Base-by-base conservation (phyloP, 176 grass and related monocot genomes). In the Rhynchospora pubera region DNA sequence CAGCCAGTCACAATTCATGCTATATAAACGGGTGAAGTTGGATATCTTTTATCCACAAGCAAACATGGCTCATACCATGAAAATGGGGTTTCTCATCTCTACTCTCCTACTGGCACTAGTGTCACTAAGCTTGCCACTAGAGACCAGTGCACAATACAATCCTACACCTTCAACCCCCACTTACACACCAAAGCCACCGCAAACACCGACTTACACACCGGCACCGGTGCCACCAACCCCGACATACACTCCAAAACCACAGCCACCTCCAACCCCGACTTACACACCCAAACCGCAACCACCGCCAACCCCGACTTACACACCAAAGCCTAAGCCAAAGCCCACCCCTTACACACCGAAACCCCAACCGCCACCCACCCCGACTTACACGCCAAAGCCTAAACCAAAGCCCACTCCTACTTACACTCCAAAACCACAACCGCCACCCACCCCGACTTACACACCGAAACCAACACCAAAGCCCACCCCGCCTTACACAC, bases 51-150 rank as follows among this genome's bases (percentile, higher is more conserved):
- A 22, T 74, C 19, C 24, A 30, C 60, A 46, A 83, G 5, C 24
- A 61, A 74, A 30, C 79, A 78, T 71, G 53, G 14, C 71, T 80
- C 21, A 11, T 19, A 7, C 26, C 65, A 86, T 76, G 7, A 21
- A 59, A 85, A 84, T 84, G 60, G 79, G 44, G 9, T 82, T 82
- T 46, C 13, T 65, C 16, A 11, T 82, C 23, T 87, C 87, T 2
- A 82, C 85, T 57, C 79, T 88, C 65, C 30, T 93, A 63, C 65
- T 89, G 83, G 87, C 84, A 85, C 79, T 94, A 6, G 72, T 94
- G 85, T 85, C 89, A 85, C 64, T 85, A 50, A 89, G 84, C 87
- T 62, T 93, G 65, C 82, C 80, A 45, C 52, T 91, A 10, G 92
- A 89, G 79, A 48, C 57, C 63, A 62, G 80, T 22, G 92, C 92